phyloP scores from a whole-genome alignment of 768 basidiomycete genomes.

The Kwoniella botswanensis region DNA sequence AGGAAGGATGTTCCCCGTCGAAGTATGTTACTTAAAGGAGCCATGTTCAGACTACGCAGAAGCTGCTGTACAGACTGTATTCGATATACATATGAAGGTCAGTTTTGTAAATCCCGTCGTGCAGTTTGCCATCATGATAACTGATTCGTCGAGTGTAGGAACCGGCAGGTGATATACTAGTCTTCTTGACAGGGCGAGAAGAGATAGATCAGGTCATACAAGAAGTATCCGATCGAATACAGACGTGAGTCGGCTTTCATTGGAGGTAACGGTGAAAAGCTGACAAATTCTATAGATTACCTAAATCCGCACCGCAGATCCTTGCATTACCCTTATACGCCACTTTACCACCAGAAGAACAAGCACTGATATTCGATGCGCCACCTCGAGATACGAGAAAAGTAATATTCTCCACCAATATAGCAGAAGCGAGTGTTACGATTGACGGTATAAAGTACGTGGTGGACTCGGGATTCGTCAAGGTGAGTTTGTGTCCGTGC shows the following conservation, averaged over 20 bases:
- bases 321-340: conserved; percentile 81
- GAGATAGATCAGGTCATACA: conserved; percentile 91
- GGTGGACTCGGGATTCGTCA: conserved; percentile 92
- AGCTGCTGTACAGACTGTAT: conserved; percentile 87
- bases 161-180: conserved; percentile 82
- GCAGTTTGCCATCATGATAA: background rate
- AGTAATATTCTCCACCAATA: conserved; percentile 91
- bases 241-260: conserved; percentile 64
- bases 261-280: background rate
- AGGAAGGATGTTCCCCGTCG: conserved; percentile 93
- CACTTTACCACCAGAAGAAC: conserved; percentile 84
- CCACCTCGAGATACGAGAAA: conserved; percentile 79
- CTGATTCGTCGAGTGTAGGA: conserved; percentile 63
- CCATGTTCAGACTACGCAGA: conserved; percentile 84
- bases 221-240: conserved; percentile 75
- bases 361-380: conserved; percentile 80
- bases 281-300: conserved; percentile 58
- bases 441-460: conserved; percentile 95
- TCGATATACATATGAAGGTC: conserved; percentile 90
- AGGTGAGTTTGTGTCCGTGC: conserved; percentile 63
- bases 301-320: conserved; percentile 64
- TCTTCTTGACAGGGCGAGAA: conserved; percentile 93
- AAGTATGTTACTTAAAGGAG: conserved; percentile 77
- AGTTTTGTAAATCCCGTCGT: conserved; percentile 22
- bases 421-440: conserved; percentile 96